A percentile compares a stretch with the other conserved stretches of the same genome.
Conservation (phyloP, 2,329 filamentous ascomycete species). For the Colletotrichum eremochloae region DNA sequence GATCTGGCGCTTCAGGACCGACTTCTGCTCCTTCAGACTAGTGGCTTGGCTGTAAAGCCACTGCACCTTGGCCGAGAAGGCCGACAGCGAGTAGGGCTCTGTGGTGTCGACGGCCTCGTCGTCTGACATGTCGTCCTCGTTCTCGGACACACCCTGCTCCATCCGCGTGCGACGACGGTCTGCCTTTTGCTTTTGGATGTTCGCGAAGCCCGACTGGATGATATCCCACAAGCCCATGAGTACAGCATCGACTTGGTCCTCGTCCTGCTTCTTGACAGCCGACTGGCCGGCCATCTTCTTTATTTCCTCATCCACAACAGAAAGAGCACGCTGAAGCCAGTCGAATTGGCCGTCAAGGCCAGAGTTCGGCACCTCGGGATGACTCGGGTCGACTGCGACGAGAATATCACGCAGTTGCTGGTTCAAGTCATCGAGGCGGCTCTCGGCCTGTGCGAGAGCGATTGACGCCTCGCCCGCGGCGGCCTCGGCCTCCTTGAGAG, state of each 20-base stretch:
- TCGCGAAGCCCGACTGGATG: conserved; percentile 68
- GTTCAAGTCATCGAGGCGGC: conserved; percentile 73
- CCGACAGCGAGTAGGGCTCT: conserved; percentile 78
- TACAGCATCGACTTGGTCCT: conserved; percentile 69
- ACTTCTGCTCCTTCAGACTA: conserved; percentile 86
- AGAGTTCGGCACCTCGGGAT: conserved; percentile 71
- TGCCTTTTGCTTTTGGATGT: conserved; percentile 66
- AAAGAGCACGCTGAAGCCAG: conserved; percentile 75
- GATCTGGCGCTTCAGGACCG: conserved; percentile 89
- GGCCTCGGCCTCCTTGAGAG: conserved; percentile 45
- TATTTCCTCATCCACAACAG: conserved; percentile 61
- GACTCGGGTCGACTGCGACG: conserved; percentile 58
- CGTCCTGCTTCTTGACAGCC: conserved; percentile 54
- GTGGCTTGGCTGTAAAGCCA: conserved; percentile 83
- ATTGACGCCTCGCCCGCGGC: conserved; percentile 45
- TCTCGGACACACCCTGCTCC: conserved; percentile 69
- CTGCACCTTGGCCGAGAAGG: conserved; percentile 84
- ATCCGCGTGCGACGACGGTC: conserved; percentile 65
- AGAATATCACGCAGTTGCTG: conserved; percentile 73
- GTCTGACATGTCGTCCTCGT: conserved; percentile 73
- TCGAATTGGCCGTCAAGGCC: conserved; percentile 76
- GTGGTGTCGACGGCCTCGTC: conserved; percentile 70
- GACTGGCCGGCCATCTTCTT: conserved; percentile 50
- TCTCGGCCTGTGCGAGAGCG: conserved; percentile 59
- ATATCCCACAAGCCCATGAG: conserved; percentile 70